Base-by-base conservation (phyloP, 176 grass and related monocot genomes). In the Cocos nucifera region DNA sequence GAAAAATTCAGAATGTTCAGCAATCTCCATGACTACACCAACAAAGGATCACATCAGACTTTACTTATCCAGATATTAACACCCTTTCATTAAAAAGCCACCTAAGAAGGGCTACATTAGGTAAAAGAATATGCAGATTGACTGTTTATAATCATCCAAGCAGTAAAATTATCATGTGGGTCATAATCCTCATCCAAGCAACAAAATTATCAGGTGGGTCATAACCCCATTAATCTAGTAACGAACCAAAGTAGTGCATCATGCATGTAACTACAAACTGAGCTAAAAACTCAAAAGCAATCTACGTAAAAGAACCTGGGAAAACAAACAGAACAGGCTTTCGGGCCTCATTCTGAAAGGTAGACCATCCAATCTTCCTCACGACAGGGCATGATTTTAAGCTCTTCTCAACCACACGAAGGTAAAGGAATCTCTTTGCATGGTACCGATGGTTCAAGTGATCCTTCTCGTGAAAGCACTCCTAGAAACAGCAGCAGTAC, bases 381-480 rank as follows among this genome's bases (percentile, higher is more conserved):
- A 92, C 56, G 5, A 61, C 77, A 49, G 30, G 56, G 66, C 73
- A 81, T 24, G 73, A 83, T 28, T 67, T 91, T 69, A 97, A 74
- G 69, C 58, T 88, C 63, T 78, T 97, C 54, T 76, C 76, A 12
- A 97, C 76, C 17, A 90, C 79, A 56, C 76, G 75, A 29, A 97
- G 86, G 58, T 92, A 97, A 73, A 97, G 70, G 56, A 79, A 82
- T 66, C 87, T 88, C 73, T 97, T 97, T 72, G 87, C 93, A 67
- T 97, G 87, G 64, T 97, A 97, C 16, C 70, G 75, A 73, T 97
- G 78, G 69, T 97, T 97, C 58, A 97, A 25, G 56, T 85, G 92
- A 74, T 92, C 93, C 67, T 97, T 97, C 77, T 91, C 84, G 17
- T 91, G 81, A 81, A 97, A 97, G 23, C 93, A 97, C 73, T 88